phyloP scores from a whole-genome alignment of 2,329 filamentous ascomycete genomes.

The Cadophora sp. region DNA sequence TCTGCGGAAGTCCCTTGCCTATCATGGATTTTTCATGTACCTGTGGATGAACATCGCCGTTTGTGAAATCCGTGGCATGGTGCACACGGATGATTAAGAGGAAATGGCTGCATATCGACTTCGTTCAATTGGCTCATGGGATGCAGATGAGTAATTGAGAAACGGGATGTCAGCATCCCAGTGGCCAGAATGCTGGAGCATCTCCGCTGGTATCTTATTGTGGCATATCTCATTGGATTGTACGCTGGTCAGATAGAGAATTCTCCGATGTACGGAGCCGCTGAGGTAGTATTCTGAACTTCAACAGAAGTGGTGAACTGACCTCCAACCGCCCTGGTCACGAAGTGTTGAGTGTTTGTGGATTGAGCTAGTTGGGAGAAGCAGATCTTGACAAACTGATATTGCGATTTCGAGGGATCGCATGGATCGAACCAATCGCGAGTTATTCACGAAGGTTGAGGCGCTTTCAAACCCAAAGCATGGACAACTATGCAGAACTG shows the following conservation, averaged over 20 bases:
- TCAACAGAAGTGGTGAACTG: no score
- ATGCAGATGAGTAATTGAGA: not conserved
- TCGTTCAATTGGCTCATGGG: not conserved
- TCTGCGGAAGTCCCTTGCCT: no score
- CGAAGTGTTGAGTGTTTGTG: no score
- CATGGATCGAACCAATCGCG: no score
- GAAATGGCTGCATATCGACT: not conserved
- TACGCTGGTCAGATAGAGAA: not conserved
- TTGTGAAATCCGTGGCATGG: not conserved
- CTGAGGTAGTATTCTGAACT: no score
- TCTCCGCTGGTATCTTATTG: not conserved
- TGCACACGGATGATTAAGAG: slow-evolving; percentile 5
- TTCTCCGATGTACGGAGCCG: not conserved
- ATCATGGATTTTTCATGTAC: not conserved
- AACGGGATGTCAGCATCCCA: not conserved
- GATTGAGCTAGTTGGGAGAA: no score
- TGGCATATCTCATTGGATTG: not conserved
- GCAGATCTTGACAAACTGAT: no score
- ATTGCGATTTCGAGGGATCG: not conserved
- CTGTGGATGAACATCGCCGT: not conserved
- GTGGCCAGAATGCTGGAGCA: not conserved
- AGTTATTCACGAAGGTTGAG: not conserved
- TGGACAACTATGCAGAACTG: not conserved
- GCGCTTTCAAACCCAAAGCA: not conserved
- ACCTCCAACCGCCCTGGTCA: no score